These are phyloP conservation scores for Vitis amurensis DNA, from an alignment of 164 flowering plant species.

Conservation along the genomic window DNA sequence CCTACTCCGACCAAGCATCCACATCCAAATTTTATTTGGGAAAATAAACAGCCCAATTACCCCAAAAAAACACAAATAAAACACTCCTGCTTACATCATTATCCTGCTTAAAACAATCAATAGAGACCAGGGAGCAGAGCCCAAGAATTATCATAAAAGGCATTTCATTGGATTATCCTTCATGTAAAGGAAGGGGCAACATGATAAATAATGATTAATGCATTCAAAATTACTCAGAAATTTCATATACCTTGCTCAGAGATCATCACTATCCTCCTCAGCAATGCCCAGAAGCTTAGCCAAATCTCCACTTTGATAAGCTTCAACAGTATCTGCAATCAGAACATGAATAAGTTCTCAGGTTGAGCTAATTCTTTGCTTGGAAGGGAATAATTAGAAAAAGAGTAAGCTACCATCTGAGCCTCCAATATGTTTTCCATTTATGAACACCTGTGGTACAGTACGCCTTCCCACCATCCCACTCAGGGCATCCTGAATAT, in stretches of 20 bases:
- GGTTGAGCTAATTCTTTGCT: background rate
- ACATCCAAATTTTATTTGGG: too few relatives aligned
- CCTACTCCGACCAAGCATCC: too few relatives aligned
- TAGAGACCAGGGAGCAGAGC: too few relatives aligned
- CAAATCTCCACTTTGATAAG: conserved; percentile 75
- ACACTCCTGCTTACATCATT: too few relatives aligned
- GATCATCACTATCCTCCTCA: conserved; percentile 41
- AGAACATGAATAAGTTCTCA: background rate
- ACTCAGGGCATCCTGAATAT: conserved; percentile 69
- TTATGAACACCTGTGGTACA: conserved; percentile 91
- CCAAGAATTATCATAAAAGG: too few relatives aligned
- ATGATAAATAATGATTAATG: too few relatives aligned
- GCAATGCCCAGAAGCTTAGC: conserved; percentile 58
- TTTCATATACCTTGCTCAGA: conserved; percentile 26
- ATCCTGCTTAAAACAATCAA: too few relatives aligned
- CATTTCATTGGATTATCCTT: too few relatives aligned
- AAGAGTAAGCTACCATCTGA: conserved; percentile 68
- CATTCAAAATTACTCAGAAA: too few relatives aligned
- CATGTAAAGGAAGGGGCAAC: too few relatives aligned
- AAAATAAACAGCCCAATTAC: too few relatives aligned
- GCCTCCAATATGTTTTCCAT: conserved; percentile 92
- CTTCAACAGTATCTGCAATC: conserved; percentile 75
- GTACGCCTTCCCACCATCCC: conserved; percentile 78
- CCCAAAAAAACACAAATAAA: too few relatives aligned
- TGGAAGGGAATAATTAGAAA: background rate